Conservation (phyloP, 1,284 basidiomycete species). For the Trichosporon sp. region DNA sequence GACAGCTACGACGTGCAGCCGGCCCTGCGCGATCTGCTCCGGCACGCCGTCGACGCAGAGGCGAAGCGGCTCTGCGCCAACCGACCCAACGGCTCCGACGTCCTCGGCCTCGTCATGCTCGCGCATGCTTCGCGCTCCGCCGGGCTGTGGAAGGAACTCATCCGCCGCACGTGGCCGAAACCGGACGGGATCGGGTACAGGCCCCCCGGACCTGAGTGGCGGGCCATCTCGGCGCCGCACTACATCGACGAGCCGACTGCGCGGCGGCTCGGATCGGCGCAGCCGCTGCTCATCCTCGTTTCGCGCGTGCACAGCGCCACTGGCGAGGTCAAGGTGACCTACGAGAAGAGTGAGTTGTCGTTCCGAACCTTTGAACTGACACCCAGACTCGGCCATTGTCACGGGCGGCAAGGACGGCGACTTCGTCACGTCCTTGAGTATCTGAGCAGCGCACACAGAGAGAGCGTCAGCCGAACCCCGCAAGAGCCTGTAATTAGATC, state of each 20-base stretch:
- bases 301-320: slow-evolving; percentile 6
- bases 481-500: background rate
- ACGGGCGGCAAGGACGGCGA: slow-evolving; percentile 8
- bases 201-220: slow-evolving; percentile 4
- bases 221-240: background rate
- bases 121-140: background rate
- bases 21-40: background rate
- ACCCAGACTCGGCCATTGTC: background rate
- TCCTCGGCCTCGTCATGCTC: slow-evolving; percentile 5
- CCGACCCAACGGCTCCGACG: background rate
- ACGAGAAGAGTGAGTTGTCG: background rate
- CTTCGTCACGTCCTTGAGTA: background rate
- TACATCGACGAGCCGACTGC: background rate
- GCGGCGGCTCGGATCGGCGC: background rate
- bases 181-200: slow-evolving; percentile 11
- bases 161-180: slow-evolving; percentile 11
- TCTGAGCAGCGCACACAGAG: background rate
- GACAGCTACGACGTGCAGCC: slow-evolving; percentile 1
- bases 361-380: background rate
- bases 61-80: slow-evolving; percentile 5
- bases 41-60: background rate
- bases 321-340: background rate
- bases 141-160: background rate
- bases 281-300: background rate
- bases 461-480: background rate